Evolutionary conservation across 345 rosid species (phyloP), one percentile per base, ranked within the genome.

Genomic region (Arabidopsis thaliana): DNA sequence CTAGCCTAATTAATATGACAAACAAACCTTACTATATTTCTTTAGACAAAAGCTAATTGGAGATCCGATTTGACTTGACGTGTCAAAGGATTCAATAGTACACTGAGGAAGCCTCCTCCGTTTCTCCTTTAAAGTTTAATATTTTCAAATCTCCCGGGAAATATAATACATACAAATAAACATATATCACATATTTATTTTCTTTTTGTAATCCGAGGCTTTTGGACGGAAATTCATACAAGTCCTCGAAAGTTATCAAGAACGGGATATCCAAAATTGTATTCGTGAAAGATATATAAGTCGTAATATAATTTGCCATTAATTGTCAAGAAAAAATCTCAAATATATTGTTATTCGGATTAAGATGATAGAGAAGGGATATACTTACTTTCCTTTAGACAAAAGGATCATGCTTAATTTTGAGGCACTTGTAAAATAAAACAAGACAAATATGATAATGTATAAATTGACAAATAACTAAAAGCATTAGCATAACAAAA

Each of bases 41-140:
- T 58, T 13, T 24, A 32, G 73, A 59, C 74, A 60, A 68, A 75
- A 59, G 69, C 57, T 33, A 32, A 59, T n/a, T 22, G 69, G 45
- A 75, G 68, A 76, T 67, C 79, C 69, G 69, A 69, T 76, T 76
- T 52, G 79, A 68, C 69, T 42, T 60, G 64, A 52, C 58, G 74
- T 60, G 69, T 69, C 74, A 68, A 75, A 60, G 48, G 48, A 60
- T 68, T 75, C 63, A 41, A 20, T 23, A 49, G 40, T 25, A 37
- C 42, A 46, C 50, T 57, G 32, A 65, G 40, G 41, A 76, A 76
- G 50, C 79, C 63, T 52, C 70, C 58, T 61, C 64, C 25, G 63
- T 44, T 55, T 61, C 57, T 51, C 37, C 48, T 41, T 42, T 40
- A 41, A 60, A 53, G 63, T 40, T 59, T 59, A 67, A 48, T 10